Percentiles rank a stretch among this genome's conserved stretches.
These are phyloP conservation scores for Claviceps maximensis DNA, from an alignment of 2,329 filamentous ascomycete species.

Conservation along the genomic window DNA sequence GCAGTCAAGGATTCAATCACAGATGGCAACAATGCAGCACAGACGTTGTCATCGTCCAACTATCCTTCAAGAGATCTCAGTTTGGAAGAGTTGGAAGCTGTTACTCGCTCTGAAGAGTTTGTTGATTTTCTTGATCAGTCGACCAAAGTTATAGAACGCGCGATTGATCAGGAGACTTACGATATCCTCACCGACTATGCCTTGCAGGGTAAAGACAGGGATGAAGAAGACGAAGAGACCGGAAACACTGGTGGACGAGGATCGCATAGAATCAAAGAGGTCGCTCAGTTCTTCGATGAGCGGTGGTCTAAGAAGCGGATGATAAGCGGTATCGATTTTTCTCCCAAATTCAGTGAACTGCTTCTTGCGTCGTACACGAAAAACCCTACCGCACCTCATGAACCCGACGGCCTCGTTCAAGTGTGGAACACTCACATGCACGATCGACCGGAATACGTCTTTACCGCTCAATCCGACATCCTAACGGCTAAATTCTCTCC, in stretches of 20 bases:
- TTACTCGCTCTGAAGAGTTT: constrained; percentile 86
- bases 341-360: constrained; percentile 86
- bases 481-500: constrained; percentile 96
- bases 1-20: constrained; percentile 50
- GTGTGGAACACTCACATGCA: constrained; percentile 96
- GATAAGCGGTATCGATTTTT: constrained; percentile 92
- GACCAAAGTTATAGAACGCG: constrained; percentile 92
- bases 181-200: constrained; percentile 94
- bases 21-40: constrained; percentile 24
- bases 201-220: constrained; percentile 57
- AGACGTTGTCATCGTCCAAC: constrained; percentile 26
- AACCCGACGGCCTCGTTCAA: constrained; percentile 84
- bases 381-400: constrained; percentile 86
- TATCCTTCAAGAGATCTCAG: constrained; percentile 73
- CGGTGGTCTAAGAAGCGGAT: constrained; percentile 96
- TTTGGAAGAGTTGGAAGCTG: constrained; percentile 74
- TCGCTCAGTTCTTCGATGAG: constrained; percentile 88
- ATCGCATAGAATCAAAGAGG: constrained; percentile 66
- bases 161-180: constrained; percentile 80
- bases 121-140: constrained; percentile 90
- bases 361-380: constrained; percentile 94
- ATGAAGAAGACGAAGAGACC: constrained; percentile 71
- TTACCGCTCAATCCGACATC: constrained; percentile 92
- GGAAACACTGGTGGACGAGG: constrained; percentile 59
- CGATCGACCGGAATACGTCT: constrained; percentile 88